Evolutionary conservation across 371 early-diverging fungal genomes (phyloP).

Genomic region (Mucor circinelloides): DNA sequence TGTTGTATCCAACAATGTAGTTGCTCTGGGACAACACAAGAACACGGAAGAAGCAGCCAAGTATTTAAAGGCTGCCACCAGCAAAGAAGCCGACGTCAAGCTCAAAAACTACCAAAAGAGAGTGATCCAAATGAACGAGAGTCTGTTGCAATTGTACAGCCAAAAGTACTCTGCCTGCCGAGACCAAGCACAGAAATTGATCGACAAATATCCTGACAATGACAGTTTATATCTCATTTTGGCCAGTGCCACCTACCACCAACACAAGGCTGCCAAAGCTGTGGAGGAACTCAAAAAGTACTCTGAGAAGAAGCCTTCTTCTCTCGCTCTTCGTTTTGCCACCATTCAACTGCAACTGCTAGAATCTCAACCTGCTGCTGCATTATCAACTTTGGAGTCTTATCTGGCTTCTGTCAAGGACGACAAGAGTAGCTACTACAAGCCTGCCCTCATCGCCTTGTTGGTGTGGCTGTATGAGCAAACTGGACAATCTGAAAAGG

Average conservation of each 20-base stretch:
- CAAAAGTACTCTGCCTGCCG: constrained; percentile 55
- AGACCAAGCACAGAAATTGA: constrained; percentile 55
- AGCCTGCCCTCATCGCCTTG: constrained; percentile 69
- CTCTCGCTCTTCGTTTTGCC: constrained; percentile 66
- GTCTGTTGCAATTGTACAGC: constrained; percentile 54
- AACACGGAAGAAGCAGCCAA: constrained; percentile 65
- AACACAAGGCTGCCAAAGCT: constrained; percentile 59
- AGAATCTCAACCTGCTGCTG: constrained; percentile 54
- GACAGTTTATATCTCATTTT: constrained; percentile 62
- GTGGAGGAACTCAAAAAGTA: constrained; percentile 61
- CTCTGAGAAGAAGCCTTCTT: constrained; percentile 44
- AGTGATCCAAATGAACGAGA: constrained; percentile 70
- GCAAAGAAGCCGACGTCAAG: constrained; percentile 62
- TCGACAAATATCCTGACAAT: constrained; percentile 64
- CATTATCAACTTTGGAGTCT: constrained; percentile 51
- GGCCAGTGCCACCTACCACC: constrained; percentile 56
- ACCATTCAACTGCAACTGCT: constrained; percentile 65
- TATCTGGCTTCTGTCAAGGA: constrained; percentile 40
- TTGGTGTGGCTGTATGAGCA: constrained; percentile 75
- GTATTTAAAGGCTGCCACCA: constrained; percentile 58
- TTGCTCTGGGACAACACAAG: constrained; percentile 55
- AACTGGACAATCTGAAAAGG: constrained; percentile 61
- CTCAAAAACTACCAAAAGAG: constrained; percentile 66
- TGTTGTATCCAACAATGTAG: constrained; percentile 73
- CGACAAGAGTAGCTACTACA: constrained; percentile 39